These are phyloP conservation scores for Chlamydomonas schloesseri DNA, from an alignment of 139 green algal genomes.

Conservation along the genomic window DNA sequence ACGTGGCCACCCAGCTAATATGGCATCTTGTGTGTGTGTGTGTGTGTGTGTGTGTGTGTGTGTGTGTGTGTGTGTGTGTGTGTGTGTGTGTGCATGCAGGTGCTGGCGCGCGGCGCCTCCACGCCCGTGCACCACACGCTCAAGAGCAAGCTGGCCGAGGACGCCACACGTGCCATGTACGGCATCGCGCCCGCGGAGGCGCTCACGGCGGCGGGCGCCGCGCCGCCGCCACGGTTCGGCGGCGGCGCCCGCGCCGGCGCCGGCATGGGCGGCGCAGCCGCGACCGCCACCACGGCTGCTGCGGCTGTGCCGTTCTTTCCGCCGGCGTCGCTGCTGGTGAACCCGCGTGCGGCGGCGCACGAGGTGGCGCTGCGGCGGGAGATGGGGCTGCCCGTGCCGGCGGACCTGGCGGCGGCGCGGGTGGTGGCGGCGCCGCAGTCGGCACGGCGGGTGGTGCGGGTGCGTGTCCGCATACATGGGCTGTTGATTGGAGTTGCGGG, in stretches of 20 bases:
- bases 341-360: constrained; percentile 1
- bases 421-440: neutral
- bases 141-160: constrained; percentile 46
- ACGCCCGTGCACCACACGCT: constrained; percentile 46
- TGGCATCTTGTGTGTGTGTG: too few relatives aligned
- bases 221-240: neutral
- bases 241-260: too few relatives aligned
- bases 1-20: too few relatives aligned
- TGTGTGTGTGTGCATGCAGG: constrained; percentile 25
- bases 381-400: constrained; percentile 4
- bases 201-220: neutral
- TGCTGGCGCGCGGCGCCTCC: constrained; percentile 9
- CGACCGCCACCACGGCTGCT: neutral
- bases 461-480: neutral
- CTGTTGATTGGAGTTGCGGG: too few relatives aligned
- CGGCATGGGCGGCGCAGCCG: neutral
- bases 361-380: constrained; percentile 22
- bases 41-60: constrained; percentile 28
- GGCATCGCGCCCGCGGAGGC: neutral
- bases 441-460: constrained; percentile 9
- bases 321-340: neutral
- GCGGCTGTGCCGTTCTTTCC: constrained; percentile 8
- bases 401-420: constrained; percentile 14
- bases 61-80: constrained; percentile 31
- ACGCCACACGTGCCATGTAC: constrained; percentile 20